Percentiles rank a stretch among this genome's conserved stretches.
Evolutionary conservation across 345 rosid species (phyloP).

Genomic region (Orychophragmus violaceus): DNA sequence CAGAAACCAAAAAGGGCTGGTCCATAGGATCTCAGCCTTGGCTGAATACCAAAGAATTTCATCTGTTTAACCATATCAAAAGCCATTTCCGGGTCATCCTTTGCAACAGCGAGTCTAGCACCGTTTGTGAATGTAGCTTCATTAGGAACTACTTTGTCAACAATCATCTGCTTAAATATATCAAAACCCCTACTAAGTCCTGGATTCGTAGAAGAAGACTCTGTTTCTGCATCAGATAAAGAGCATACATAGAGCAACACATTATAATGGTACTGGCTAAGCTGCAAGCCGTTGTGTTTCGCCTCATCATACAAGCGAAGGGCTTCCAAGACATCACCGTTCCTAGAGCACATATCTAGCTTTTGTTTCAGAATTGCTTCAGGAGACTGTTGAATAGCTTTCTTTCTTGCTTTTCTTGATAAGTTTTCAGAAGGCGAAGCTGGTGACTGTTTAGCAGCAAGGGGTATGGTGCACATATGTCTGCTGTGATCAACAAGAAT

Average conservation of each 20-base stretch:
- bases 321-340: conserved; percentile 59
- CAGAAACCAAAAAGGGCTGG: conserved; percentile 84
- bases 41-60: conserved; percentile 58
- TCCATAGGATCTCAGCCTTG: conserved; percentile 81
- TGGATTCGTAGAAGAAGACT: conserved; percentile 31
- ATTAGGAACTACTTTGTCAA: conserved; percentile 59
- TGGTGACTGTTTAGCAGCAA: conserved; percentile 36
- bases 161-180: conserved; percentile 70
- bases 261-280: conserved; percentile 60
- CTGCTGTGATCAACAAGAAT: conserved; percentile 26
- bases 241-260: conserved; percentile 77
- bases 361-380: conserved; percentile 45
- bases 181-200: conserved; percentile 65
- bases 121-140: conserved; percentile 86
- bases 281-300: conserved; percentile 36
- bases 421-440: conserved; percentile 11
- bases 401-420: conserved; percentile 46
- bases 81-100: conserved; percentile 87
- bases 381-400: conserved; percentile 52
- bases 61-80: conserved; percentile 80
- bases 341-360: conserved; percentile 66
- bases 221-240: conserved; percentile 32
- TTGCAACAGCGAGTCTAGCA: conserved; percentile 70
- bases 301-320: conserved; percentile 84
- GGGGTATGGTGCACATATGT: conserved; percentile 35